Evolutionary conservation across 148 eudicot genomes (phyloP), one percentile per base, ranked within the genome.

Genomic region (Fallopia convolvulus): DNA sequence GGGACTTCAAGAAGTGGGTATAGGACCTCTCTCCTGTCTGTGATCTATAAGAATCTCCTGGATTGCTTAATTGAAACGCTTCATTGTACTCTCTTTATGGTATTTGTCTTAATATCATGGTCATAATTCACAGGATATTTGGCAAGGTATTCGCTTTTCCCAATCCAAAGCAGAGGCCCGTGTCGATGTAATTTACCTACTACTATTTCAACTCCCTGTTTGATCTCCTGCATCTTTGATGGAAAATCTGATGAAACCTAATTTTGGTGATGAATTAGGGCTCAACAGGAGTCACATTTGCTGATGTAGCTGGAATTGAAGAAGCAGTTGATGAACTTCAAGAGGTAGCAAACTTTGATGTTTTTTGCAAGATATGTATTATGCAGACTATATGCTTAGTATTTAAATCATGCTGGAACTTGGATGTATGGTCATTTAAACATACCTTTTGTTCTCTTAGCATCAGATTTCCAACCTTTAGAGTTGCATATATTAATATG

Each of bases 261-360:
- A 17, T 33, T 15, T 14, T 32, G 46, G 20, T 36, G 72, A 13
- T 68, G 23, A 68, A 36, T 26, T 80, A 94, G 98, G 98, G 97
- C 61, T 92, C 97, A 76, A 94, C 97, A 77, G 95, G 98, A 82
- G 97, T 92, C 82, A 89, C 84, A 71, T 92, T 94, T 80, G 83
- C 79, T 79, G 98, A 94, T 84, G 98, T 94, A 78, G 98, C 98
- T 5, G 98, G 98, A 49, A 90, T 94, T 82, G 97, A 94, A 76
- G 97, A 90, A 78, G 98, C 97, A 49, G 97, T 94, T 60, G 97
- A 94, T 84, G 98, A 94, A 82, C 98, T 94, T 80, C 93, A 89
- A 81, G 98, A 94, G 95, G 98, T 92, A 83, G 32, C 73, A 42
- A 21, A 63, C 52, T 52, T 5, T 70, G 33, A 1, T 73, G 75